Conservation (phyloP, 805 yeast species). For the Candida insectorum region DNA sequence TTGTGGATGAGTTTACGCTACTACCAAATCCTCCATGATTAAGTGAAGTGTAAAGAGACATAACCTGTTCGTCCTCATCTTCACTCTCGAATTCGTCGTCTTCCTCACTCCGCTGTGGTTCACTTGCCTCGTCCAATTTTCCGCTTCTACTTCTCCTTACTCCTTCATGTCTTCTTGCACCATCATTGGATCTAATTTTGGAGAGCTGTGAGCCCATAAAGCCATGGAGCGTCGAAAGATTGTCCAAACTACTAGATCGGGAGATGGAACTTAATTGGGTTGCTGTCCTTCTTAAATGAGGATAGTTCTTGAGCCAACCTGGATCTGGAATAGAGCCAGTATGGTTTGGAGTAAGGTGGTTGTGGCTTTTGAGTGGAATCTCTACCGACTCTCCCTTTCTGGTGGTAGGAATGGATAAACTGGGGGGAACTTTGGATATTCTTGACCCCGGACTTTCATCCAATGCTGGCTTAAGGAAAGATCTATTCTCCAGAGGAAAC, state of each 20-base stretch:
- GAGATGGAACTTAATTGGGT: constrained; percentile 6
- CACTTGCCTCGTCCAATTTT: constrained; percentile 8
- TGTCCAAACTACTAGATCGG: constrained; percentile 11
- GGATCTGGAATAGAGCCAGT: neutral
- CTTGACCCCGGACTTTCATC: constrained; percentile 2
- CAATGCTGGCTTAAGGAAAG: constrained; percentile 4
- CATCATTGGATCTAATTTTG: constrained; percentile 9
- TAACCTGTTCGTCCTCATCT: constrained; percentile 63
- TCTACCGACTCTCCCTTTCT: constrained; percentile 77
- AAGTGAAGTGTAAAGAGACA: constrained; percentile 62
- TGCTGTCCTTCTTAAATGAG: constrained; percentile 17
- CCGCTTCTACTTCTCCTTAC: constrained; percentile 8
- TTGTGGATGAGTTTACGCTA: constrained; percentile 20
- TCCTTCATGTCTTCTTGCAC: constrained; percentile 1
- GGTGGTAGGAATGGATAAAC: constrained; percentile 79
- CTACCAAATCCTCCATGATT: constrained; percentile 26
- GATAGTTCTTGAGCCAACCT: constrained; percentile 28
- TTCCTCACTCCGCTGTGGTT: constrained; percentile 6
- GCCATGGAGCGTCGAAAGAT: constrained; percentile 10
- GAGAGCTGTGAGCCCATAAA: constrained; percentile 10
- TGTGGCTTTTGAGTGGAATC: constrained; percentile 45
- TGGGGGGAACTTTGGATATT: constrained; percentile 28
- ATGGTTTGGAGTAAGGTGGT: neutral
- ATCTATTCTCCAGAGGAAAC: constrained; percentile 3
- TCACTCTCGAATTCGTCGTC: constrained; percentile 30